Evolutionary conservation across 768 basidiomycete genomes (phyloP).

Genomic region (Russula compacta): DNA sequence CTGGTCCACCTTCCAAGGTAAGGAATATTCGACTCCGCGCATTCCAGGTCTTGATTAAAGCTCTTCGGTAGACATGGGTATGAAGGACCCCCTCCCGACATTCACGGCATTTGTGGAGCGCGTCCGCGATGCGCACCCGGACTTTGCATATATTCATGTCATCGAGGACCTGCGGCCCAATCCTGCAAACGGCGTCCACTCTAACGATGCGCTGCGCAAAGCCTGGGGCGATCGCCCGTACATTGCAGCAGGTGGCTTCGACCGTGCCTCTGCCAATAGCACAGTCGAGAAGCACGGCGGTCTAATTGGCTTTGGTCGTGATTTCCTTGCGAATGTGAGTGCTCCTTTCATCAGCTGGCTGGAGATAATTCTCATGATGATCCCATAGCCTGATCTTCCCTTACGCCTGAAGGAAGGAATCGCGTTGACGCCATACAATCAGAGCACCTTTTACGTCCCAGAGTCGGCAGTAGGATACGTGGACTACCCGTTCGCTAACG

Average conservation of each 20-base stretch:
- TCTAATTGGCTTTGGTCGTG: slow-evolving; percentile 6
- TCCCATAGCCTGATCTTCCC: slow-evolving; percentile 13
- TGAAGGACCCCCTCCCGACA: slow-evolving; percentile 11
- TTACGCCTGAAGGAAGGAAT: slow-evolving; percentile 6
- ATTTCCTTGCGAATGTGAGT: slow-evolving; percentile 12
- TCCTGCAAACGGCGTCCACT: too few relatives aligned
- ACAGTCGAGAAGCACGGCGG: slow-evolving; percentile 6
- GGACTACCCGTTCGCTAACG: slow-evolving; percentile 9
- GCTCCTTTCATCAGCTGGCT: neutral
- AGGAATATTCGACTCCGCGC: neutral
- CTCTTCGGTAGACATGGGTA: slow-evolving; percentile 7
- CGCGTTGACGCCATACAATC: neutral
- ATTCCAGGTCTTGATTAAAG: neutral
- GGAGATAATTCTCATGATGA: neutral
- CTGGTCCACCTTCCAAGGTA: slow-evolving; percentile 26
- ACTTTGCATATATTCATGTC: slow-evolving; percentile 8
- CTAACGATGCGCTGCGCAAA: neutral
- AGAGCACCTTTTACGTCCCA: neutral
- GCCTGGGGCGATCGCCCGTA: neutral
- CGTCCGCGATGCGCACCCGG: neutral
- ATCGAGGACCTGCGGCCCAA: neutral
- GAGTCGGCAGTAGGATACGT: slow-evolving; percentile 7
- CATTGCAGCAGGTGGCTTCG: slow-evolving; percentile 4
- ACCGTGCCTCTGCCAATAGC: neutral
- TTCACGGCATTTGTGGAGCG: neutral